Evolutionary conservation across 805 yeast species (phyloP), one percentile per base, ranked within the genome.

Genomic region (Deakozyma indianensis): DNA sequence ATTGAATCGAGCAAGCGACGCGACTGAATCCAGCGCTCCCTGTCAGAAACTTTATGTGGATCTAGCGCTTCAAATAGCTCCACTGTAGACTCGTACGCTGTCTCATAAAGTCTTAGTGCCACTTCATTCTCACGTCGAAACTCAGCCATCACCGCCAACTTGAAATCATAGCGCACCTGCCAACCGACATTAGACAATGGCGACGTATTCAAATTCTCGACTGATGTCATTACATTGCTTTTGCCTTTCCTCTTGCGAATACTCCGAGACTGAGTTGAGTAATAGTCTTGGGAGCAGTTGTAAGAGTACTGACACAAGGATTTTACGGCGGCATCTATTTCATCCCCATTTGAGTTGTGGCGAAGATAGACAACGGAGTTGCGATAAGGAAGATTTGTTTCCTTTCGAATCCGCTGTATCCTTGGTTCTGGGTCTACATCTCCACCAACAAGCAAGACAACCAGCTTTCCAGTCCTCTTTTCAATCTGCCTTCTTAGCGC

Each of bases 1-100:
- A 74, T 54, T 3, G 75, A 57, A 55, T 83, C 94, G 3, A 80
- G 56, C 41, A 81, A n/a, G 5, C 18, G 38, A n/a, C 38, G 38
- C 5, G 38, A 14, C 18, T 32, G 18, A 5, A 11, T 32, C 38
- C 38, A 32, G 5, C 38, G 38, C 14, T 14, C 28, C 7, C 7
- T 14, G 14, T 7, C 7, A 7, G 18, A 14, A 5, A 5, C 18
- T 5, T 7, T 46, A n/a, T 58, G 51, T 21, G 48, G 23, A 22
- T 7, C 11, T 5, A 32, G 45, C 3, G 56, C 44, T 35, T 60
- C 64, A 23, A 69, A 56, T 9, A 66, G 52, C 41, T 65, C 67
- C 2, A 73, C 54, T 27, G 75, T 48, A 28, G 68, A 59, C 45
- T 73, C 76, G 51, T 76, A 76, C 1, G 75, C 67, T 16, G 65